Base-by-base conservation (phyloP, 164 flowering plant genomes). In the Nelumbo lutea region DNA sequence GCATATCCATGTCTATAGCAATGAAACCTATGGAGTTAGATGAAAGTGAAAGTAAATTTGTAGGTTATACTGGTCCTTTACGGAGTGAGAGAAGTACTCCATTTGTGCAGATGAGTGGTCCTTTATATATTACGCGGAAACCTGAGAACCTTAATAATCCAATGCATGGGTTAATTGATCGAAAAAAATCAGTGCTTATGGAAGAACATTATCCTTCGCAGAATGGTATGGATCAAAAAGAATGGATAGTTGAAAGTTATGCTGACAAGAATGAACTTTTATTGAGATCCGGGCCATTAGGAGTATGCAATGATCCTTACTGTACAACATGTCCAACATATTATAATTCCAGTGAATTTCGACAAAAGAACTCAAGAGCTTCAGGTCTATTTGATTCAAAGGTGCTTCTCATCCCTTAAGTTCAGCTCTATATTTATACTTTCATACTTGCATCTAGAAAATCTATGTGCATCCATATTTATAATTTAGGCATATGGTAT, bases 241-340 rank as follows among this genome's bases (percentile, higher is more conserved):
- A 76, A 43, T 75, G 81, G 83, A 55, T 71, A 8, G 70, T 74
- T 46, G 79, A 79, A 27, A 68, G 72, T 13, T 69, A 73, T 77
- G 70, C 43, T 52, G 74, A 70, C 14, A 84, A 73, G 72, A 91
- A 91, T 76, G 93, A 83, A 62, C 91, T 91, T 82, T 77, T 91
- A 61, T 61, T 85, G 82, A 87, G 70, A 75, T 94, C 98, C 68
- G 96, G 98, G 59, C 91, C 78, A 56, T 56, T 94, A 66, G 97
- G 98, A 62, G 79, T 81, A 80, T 94, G 98, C 80, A 82, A 90
- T 70, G 93, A 94, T 77, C 96, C 98, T 65, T 91, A 85, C 71
- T 94, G 98, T 82, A 94, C 95, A 47, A 83, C 87, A 58, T 94
- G 97, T 77, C 98, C 98, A 10, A 70, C 86, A 43, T 77, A 79